phyloP scores from a whole-genome alignment of 805 yeast genomes.

The Kuraishia molischiana region DNA sequence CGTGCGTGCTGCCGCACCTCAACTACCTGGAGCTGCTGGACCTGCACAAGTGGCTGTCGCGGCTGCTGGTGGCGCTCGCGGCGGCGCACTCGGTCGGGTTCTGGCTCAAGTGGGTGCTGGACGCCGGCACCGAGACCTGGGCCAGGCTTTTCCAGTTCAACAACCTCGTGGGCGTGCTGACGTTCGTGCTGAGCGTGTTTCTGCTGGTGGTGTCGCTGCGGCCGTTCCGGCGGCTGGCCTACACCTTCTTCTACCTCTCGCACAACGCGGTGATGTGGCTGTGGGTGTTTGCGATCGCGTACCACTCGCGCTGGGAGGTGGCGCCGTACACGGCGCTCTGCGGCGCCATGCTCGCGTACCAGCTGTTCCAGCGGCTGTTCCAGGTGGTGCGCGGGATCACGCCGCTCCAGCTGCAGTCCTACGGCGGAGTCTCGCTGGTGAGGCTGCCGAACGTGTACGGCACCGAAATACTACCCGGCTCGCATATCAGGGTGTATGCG shows the following conservation, averaged over 20 bases:
- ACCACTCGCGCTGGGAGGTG: slow-evolving; percentile 71
- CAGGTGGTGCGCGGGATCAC: not conserved
- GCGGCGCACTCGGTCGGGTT: slow-evolving; percentile 45
- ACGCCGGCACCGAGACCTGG: slow-evolving; percentile 25
- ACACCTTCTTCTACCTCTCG: slow-evolving; percentile 41
- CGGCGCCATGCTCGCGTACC: slow-evolving; percentile 22
- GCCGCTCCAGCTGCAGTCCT: not conserved
- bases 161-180: slow-evolving; percentile 46
- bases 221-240: slow-evolving; percentile 37
- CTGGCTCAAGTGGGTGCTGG: slow-evolving; percentile 34
- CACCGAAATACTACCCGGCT: slow-evolving; percentile 32
- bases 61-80: slow-evolving; percentile 37
- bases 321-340: slow-evolving; percentile 21
- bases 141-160: slow-evolving; percentile 12
- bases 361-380: slow-evolving; percentile 12
- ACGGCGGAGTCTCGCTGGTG: slow-evolving; percentile 9
- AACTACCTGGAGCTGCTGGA: slow-evolving; percentile 44
- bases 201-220: slow-evolving; percentile 37
- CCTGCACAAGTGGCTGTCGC: slow-evolving; percentile 65
- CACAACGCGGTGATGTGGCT: slow-evolving; percentile 44
- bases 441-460: slow-evolving; percentile 7
- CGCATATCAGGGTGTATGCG: slow-evolving; percentile 43
- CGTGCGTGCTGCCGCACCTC: slow-evolving; percentile 35
- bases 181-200: slow-evolving; percentile 23
- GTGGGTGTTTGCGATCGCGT: slow-evolving; percentile 32